A percentile compares a stretch with the other conserved stretches of the same genome.
phyloP scores from a whole-genome alignment of 257 asterid species.

The Solanum microdontum region DNA sequence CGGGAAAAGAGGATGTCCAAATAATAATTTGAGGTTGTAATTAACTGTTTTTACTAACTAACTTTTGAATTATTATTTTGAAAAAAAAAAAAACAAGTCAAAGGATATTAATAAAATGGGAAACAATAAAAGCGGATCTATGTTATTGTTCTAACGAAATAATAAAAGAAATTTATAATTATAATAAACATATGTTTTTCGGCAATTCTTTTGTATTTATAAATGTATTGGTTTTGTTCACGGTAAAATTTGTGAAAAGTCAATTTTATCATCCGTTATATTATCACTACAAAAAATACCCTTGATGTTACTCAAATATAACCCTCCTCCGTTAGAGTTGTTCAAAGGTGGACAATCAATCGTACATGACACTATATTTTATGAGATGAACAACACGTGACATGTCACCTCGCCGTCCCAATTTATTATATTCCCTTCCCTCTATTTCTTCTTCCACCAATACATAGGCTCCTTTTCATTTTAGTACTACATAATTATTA shows the following conservation, averaged over 20 bases:
- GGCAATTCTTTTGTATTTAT: rapidly evolving
- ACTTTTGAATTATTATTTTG: not conserved
- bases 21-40: not conserved
- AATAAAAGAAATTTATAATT: not conserved
- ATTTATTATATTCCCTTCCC: too few relatives aligned
- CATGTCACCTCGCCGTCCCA: too few relatives aligned
- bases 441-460: too few relatives aligned
- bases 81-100: not conserved
- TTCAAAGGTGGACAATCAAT: not conserved
- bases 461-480: not conserved
- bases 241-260: not conserved
- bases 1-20: constrained; percentile 28
- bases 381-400: not conserved
- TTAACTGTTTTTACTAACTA: not conserved
- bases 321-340: not conserved
- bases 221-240: not conserved
- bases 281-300: not conserved
- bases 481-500: not conserved
- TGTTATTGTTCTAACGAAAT: not conserved
- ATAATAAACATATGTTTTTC: not conserved
- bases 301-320: not conserved
- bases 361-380: not conserved
- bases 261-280: not conserved
- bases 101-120: not conserved
- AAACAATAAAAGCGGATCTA: not conserved